Conservation (phyloP, 345 rosid species). For the Syzygium oleosum region DNA sequence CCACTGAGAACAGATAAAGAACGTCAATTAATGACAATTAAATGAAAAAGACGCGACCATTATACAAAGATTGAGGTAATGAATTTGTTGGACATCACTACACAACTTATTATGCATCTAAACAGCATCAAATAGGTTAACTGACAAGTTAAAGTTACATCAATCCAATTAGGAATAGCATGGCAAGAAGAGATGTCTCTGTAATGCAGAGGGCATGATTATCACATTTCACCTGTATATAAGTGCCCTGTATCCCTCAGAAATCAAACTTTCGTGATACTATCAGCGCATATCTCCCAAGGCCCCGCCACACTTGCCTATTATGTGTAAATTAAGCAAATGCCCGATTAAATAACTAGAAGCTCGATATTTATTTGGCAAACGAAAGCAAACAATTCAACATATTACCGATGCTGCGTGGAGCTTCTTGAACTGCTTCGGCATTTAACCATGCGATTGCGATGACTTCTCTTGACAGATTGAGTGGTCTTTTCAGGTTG, state of each 20-base stretch:
- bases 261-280: constrained; percentile 22
- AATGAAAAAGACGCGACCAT: too few species aligned
- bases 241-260: constrained; percentile 28
- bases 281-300: constrained; percentile 1
- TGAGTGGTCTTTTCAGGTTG: too few species aligned
- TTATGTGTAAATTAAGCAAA: neutral
- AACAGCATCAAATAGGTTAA: neutral
- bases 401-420: constrained; percentile 33
- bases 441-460: constrained; percentile 41
- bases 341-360: too few species aligned
- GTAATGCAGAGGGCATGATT: neutral
- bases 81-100: too few species aligned
- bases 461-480: too few species aligned
- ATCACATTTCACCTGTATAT: constrained; percentile 22
- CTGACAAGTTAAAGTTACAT: neutral
- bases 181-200: neutral
- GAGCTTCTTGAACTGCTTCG: constrained; percentile 34
- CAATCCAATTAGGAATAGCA: neutral
- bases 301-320: constrained; percentile 10
- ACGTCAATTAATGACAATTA: neutral
- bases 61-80: too few species aligned
- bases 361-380: neutral
- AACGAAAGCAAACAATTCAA: neutral
- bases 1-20: constrained; percentile 4
- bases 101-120: too few species aligned